Percentiles rank a stretch among this genome's conserved stretches.
Evolutionary conservation across 1,139 yeast genomes (phyloP).

Genomic region (Hanseniaspora uvarum): DNA sequence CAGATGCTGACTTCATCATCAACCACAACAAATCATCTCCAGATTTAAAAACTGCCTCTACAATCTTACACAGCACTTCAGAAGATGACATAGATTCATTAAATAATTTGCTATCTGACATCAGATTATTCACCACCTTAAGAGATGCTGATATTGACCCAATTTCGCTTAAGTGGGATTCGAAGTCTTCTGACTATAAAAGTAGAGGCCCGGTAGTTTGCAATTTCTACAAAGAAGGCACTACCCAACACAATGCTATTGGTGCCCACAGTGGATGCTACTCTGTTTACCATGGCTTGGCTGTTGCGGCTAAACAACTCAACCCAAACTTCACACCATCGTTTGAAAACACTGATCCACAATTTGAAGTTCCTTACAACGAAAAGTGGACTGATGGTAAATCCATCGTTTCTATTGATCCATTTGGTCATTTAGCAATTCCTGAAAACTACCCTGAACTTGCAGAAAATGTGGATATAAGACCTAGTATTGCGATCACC

Average conservation of each 20-base stretch:
- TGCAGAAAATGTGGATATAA: constrained; percentile 42
- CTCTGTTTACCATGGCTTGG: constrained; percentile 50
- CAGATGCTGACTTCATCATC: not conserved
- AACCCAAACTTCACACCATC: constrained; percentile 45
- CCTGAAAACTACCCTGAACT: constrained; percentile 45
- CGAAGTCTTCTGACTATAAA: constrained; percentile 32
- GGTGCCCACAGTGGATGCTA: constrained; percentile 57
- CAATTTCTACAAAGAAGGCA: constrained; percentile 42
- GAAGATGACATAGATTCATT: not conserved
- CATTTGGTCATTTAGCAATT: constrained; percentile 47
- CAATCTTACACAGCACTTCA: not conserved
- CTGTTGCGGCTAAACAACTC: constrained; percentile 47
- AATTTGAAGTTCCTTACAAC: constrained; percentile 42
- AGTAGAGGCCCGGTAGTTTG: constrained; percentile 50
- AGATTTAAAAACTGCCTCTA: not conserved
- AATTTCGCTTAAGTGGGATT: constrained; percentile 44
- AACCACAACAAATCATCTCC: not conserved
- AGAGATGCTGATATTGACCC: constrained; percentile 40
- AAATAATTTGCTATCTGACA: not conserved
- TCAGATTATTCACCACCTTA: constrained; percentile 38
- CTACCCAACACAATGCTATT: constrained; percentile 40
- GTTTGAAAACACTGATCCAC: constrained; percentile 53
- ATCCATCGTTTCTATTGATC: constrained; percentile 53
- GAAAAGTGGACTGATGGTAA: constrained; percentile 45
- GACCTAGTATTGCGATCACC: constrained; percentile 53